phyloP scores from a whole-genome alignment of 1,139 yeast species.

The Diutina ranongensis region DNA sequence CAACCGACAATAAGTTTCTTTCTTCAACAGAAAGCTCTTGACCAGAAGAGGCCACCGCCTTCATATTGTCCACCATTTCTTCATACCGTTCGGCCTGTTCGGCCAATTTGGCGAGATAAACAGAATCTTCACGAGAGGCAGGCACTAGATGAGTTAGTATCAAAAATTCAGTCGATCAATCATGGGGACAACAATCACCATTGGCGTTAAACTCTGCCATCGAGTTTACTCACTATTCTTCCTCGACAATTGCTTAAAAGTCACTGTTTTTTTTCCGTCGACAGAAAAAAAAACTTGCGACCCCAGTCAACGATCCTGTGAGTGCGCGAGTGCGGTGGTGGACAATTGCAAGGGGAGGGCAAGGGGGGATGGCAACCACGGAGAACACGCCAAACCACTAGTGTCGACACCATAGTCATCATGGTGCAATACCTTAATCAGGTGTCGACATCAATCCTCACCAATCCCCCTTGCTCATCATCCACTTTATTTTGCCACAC shows the following conservation, averaged over 20 bases:
- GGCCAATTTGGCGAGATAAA: conserved; percentile 96
- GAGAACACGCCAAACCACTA: too few relatives aligned
- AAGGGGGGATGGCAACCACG: too few relatives aligned
- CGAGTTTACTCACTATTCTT: too few relatives aligned
- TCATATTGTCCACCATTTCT: conserved; percentile 99
- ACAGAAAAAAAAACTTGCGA: conserved; percentile 5
- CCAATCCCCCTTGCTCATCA: too few relatives aligned
- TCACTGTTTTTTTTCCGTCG: conserved; percentile 6
- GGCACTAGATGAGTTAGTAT: conserved; percentile 4
- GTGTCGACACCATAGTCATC: too few relatives aligned
- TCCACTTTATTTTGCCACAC: too few relatives aligned
- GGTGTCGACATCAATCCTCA: too few relatives aligned
- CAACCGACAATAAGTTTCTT: conserved; percentile 92
- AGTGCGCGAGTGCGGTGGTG: too few relatives aligned
- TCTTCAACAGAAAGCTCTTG: conserved; percentile 95
- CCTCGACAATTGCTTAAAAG: neutral
- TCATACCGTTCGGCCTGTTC: conserved; percentile 99
- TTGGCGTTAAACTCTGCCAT: too few relatives aligned
- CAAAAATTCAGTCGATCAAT: too few relatives aligned
- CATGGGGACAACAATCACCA: too few relatives aligned
- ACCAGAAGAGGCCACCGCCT: conserved; percentile 91
- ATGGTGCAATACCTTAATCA: too few relatives aligned
- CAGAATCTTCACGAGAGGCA: conserved; percentile 92
- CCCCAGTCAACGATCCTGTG: neutral
- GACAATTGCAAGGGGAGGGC: neutral